Evolutionary conservation across 257 asterid genomes (phyloP), one percentile per base, ranked within the genome.

Genomic region (Primulina eburnea): DNA sequence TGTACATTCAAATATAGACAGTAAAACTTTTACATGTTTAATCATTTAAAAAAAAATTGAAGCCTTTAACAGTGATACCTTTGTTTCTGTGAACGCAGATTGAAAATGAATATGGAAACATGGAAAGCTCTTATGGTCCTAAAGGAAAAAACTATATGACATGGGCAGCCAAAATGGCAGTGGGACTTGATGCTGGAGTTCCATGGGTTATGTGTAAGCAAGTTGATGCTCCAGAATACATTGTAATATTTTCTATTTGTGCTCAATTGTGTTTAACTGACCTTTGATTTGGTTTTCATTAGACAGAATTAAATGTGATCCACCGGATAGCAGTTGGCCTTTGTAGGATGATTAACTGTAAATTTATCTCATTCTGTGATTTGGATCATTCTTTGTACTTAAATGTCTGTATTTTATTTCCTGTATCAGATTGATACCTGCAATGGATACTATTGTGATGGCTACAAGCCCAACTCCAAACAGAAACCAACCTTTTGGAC

Each of bases 181-280:
- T 84, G 78, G 95, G 89, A 58, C 96, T 92, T 75, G 89, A 77
- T 76, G 95, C 96, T 84, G 90, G 94, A 68, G 98, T 92, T 80
- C 98, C 98, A 70, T 90, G 97, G 98, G 87, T 90, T 78, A 92
- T 92, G 98, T 92, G 98, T 84, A 82, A 77, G 87, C 98, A 92
- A 86, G 74, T 77, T 78, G 96, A 92, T 88, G 98, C 98, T 72
- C 98, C 97, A 75, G 96, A 86, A 32, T 74, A 82, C 83, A 86
- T 90, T 26, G 98, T 92, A 87, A 82, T 6, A 67, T 58, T 65
- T 79, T 68, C 72, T 73, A 76, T 72, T 55, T 56, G 60, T 64
- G 64, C 69, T 18, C 67, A 62, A 62, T 61, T 72, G 55, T 64
- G 66, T 67, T 60, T 64, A 47, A 38, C 28, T 55, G 70, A 62